Base-by-base conservation (phyloP, 2,329 filamentous ascomycete species). In the Rutstroemia sp. region DNA sequence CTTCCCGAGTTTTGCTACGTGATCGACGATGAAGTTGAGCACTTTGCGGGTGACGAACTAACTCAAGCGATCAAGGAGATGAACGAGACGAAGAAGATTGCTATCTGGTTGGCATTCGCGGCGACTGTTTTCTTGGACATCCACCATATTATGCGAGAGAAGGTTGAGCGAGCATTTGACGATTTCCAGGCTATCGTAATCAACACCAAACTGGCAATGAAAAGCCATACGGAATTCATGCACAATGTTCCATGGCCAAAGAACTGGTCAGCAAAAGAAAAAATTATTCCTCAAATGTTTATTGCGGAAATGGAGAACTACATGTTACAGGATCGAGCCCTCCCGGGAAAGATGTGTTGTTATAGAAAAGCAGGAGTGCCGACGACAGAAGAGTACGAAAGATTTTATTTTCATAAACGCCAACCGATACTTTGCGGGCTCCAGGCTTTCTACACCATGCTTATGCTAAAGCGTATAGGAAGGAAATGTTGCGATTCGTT, bases 21-120 rank as follows among this genome's bases (percentile, higher is more conserved):
- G 8, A 14, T 12, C 2, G 44, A 48, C 5, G 49, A 17, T 17
- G 51, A 54, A 2, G n/a, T 57, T 10, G 14, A 36, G 1, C 25
- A 57, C 5, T 42, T 57, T 19, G 48, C 48, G 1, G 17, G 12
- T 17, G 60, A 60, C 38, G 56, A 58, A 25, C 34, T 61, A 7
- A 61, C 48, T 21, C 38, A 46, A 12, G 58, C 56, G 4, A 40
- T 61, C 4, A 12, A 10, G 1, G n/a, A 57, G 40, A 57, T 58
- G 51, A 12, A 4, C 9, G 5, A 48, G 5, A 56, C 56, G 14
- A 54, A 54, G 16, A 17, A 58, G 7, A 58, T 62, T 21, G 44
- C 55, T 3, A 21, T 60, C 6, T 61, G 55, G 60, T 52, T 62
- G 17, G n/a, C 55, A 4, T 62, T 62, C 39, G 60, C 55, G 4